A percentile compares a stretch with the other conserved stretches of the same genome.
phyloP scores from a whole-genome alignment of 345 rosid genomes.

The Passiflora organensis region DNA sequence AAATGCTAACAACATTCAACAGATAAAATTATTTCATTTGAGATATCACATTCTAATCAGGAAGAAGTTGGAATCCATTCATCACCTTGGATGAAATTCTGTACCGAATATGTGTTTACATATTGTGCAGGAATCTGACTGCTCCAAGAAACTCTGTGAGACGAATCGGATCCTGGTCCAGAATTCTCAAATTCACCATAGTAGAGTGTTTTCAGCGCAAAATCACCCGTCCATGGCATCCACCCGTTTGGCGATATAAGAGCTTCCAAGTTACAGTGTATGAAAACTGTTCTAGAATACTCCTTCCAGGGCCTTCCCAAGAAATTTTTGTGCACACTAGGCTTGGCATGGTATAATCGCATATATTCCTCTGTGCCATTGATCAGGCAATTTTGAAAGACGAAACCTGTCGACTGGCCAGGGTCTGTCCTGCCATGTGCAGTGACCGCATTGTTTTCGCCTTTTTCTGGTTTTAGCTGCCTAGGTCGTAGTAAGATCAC shows the following conservation, averaged over 20 bases:
- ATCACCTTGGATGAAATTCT: constrained; percentile 82
- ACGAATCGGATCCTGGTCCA: constrained; percentile 52
- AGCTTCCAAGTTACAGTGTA: constrained; percentile 48
- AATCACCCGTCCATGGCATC: constrained; percentile 73
- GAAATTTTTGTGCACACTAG: constrained; percentile 59
- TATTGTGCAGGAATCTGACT: constrained; percentile 53
- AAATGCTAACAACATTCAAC: too few relatives aligned
- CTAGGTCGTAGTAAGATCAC: constrained; percentile 54
- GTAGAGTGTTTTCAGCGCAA: constrained; percentile 68
- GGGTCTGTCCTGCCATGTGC: constrained; percentile 94
- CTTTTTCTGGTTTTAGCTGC: constrained; percentile 64
- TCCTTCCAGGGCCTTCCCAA: constrained; percentile 98
- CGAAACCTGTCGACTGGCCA: constrained; percentile 63
- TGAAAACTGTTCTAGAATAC: constrained; percentile 69
- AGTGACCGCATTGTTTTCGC: constrained; percentile 66
- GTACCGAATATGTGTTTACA: constrained; percentile 44
- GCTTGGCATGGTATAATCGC: constrained; percentile 51
- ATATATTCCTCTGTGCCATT: constrained; percentile 76
- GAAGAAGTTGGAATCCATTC: constrained; percentile 51
- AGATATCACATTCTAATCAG: constrained; percentile 10
- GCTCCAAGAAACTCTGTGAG: constrained; percentile 74
- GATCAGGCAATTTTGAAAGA: constrained; percentile 64
- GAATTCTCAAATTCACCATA: constrained; percentile 72
- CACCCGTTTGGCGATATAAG: constrained; percentile 63
- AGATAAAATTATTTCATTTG: too few relatives aligned